Base-by-base conservation (phyloP, 1,284 basidiomycete species). In the Boletus sp. region DNA sequence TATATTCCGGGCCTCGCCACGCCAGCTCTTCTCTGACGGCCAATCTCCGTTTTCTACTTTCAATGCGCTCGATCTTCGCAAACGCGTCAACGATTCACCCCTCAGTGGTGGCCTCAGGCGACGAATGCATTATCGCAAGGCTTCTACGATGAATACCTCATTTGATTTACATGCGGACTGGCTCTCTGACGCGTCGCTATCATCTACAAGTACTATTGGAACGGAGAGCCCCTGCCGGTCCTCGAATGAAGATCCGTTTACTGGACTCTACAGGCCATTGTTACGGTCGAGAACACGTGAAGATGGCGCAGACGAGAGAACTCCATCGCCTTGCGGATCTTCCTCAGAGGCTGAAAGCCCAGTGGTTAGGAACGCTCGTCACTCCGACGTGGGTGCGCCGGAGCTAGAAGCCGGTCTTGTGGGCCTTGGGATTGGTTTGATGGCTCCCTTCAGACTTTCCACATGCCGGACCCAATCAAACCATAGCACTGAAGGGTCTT, bases 261-360 rank as follows among this genome's bases (percentile, higher is more conserved):
- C 67, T 20, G 62, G 57, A 37, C 40, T 69, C 2, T 61, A 66
- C 44, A 66, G 57, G 35, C 54, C 67, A 12, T 51, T 59, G 43
- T 25, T 54, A 26, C 51, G 53, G 43, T 41, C 61, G 7, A 57
- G 44, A 37, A 37, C 43, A 9, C 49, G 45, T 22, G 48, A 50
- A 34, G 41, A 48, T 9, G 27, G 43, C 14, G 26, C 34, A 40
- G 47, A 55, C 9, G 51, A 52, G 36, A 63, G 53, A 47, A 54
- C 46, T 12, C 46, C 53, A 27, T 59, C 53, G 0, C 54, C 74
- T 17, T 60, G 72, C 25, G 60, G 68, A 44, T 69, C 73, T 26
- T 69, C 64, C 30, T 66, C 72, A 16, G 75, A 73, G 43, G 58
- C 59, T 19, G 82, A 82, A 49, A 83, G 81, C 49, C 82, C 82